Evolutionary conservation across 208 protist genomes (phyloP).

Genomic region (Wallacemonas sp.): DNA sequence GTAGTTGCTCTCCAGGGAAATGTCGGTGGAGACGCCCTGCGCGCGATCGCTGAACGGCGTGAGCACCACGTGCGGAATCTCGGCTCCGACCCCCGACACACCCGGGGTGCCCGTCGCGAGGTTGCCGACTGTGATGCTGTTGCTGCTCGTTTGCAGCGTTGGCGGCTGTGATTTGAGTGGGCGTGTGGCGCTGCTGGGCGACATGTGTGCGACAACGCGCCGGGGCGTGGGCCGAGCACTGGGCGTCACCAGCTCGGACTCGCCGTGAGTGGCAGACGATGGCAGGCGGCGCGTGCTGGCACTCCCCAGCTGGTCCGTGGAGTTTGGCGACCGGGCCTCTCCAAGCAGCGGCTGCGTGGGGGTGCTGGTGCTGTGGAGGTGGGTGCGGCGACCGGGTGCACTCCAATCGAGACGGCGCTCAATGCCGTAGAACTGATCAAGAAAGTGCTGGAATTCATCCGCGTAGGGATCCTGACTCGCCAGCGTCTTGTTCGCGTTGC

Average conservation of each 20-base stretch:
- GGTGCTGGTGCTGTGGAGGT: conserved; percentile 7
- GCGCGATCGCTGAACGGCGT: conserved; percentile 48
- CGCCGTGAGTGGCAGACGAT: conserved; percentile 1
- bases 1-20: conserved; percentile 40
- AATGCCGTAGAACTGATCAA: conserved; percentile 16
- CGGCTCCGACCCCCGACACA: conserved; percentile 4
- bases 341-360: background rate
- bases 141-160: background rate
- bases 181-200: conserved; percentile 8
- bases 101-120: background rate
- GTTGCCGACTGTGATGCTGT: background rate
- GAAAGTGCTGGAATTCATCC: conserved; percentile 8
- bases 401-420: conserved; percentile 22
- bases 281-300: conserved; percentile 15
- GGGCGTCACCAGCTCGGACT: conserved; percentile 49
- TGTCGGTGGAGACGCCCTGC: conserved; percentile 46
- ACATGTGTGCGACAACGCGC: conserved; percentile 58
- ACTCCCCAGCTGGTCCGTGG: conserved; percentile 1
- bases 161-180: conserved; percentile 3
- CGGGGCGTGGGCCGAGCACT: conserved; percentile 78
- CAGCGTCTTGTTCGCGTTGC: conserved; percentile 11
- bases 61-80: conserved; percentile 36
- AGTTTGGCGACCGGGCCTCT: background rate
- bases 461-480: conserved; percentile 4
- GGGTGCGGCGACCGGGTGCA: background rate